Evolutionary conservation across 106 monocot species (phyloP), one percentile per base, ranked within the genome.

Genomic region (Posidonia australis): DNA sequence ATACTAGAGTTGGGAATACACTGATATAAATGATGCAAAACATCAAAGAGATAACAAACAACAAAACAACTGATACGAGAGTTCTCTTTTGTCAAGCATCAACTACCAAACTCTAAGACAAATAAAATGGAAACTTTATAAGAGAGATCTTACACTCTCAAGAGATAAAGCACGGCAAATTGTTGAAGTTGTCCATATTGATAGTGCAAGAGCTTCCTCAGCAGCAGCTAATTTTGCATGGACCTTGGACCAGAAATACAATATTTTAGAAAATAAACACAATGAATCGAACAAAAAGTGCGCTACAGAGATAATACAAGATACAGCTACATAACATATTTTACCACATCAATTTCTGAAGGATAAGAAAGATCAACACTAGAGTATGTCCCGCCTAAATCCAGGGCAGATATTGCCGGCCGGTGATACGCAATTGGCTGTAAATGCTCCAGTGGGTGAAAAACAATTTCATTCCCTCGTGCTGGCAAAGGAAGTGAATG

Each of bases 121-220:
- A 64, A 46, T 42, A 1, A 43, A 13, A 55, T 23, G 14, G 48
- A 16, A 49, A 28, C 21, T 26, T 26, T 28, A 29, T 28, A 58
- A 29, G 58, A 17, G 28, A 5, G 5, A 51, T 44, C 60, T 89
- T 90, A 96, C 96, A 79, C 72, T 96, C 74, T 96, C 96, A 67
- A 96, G 72, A 73, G 90, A 96, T 59, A 96, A 72, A 71, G 78
- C 73, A 69, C 87, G 84, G 68, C 96, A 96, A 66, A 90, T 54
- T 46, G 96, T 82, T 67, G 96, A 72, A 67, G 78, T 74, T 3
- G 90, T 79, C 96, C 96, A 96, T 60, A 96, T 60, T 69, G 96
- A 90, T 36, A 96, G 61, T 72, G 90, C 84, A 75, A 87, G 67
- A 74, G 87, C 87, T 87, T 96, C 96, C 80, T 96, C 96, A 22